Percentiles rank a stretch among this genome's conserved stretches.
Conservation (phyloP, 139 green algal species). For the Haematococcus lacustris region DNA sequence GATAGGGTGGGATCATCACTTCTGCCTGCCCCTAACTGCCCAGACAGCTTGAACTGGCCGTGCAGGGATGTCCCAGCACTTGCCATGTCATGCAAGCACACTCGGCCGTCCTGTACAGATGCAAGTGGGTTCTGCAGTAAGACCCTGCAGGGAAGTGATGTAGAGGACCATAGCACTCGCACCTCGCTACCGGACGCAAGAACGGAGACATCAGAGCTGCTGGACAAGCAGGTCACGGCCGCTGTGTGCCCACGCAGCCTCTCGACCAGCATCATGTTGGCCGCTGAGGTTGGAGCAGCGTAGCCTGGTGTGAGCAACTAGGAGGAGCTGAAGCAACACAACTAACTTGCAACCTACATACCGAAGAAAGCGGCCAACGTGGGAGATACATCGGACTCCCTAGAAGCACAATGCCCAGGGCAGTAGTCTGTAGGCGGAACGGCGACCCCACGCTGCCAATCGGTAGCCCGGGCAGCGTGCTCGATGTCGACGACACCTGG, state of each 20-base stretch:
- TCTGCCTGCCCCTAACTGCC: too few species aligned
- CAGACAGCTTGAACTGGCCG: background rate
- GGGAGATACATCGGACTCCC: background rate
- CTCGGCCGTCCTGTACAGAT: conserved; percentile 1
- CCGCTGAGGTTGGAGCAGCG: too few species aligned
- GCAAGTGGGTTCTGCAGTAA: background rate
- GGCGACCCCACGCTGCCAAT: background rate
- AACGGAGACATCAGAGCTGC: background rate
- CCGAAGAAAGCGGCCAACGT: background rate
- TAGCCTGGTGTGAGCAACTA: too few species aligned
- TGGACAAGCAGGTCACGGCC: too few species aligned
- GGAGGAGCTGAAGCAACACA: too few species aligned
- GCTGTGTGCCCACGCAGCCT: too few species aligned
- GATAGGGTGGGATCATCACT: background rate
- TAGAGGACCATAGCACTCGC: background rate
- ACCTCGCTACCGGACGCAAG: conserved; percentile 21
- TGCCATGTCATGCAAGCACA: conserved; percentile 15
- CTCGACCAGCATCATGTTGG: too few species aligned
- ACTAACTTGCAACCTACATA: too few species aligned
- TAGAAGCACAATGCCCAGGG: background rate
- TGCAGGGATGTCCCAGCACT: background rate
- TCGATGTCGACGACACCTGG: background rate
- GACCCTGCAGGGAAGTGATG: background rate
- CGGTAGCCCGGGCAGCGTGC: background rate
- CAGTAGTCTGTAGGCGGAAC: background rate